phyloP scores from a whole-genome alignment of 257 asterid species.

The Capsicum pubescens region DNA sequence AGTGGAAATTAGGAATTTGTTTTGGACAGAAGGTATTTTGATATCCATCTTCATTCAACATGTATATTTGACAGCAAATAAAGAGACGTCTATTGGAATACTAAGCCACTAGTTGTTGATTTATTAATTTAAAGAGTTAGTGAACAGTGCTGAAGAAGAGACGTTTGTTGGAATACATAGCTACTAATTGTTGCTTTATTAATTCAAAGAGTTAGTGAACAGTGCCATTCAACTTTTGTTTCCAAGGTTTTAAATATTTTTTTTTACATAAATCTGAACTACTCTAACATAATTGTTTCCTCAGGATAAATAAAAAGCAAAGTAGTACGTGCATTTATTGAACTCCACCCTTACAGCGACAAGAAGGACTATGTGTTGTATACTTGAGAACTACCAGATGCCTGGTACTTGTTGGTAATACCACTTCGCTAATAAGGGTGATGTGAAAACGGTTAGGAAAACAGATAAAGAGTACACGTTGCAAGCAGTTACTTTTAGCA shows the following conservation, averaged over 20 bases:
- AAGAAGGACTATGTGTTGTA: slow-evolving; percentile 87
- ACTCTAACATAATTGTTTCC: slow-evolving; percentile 13
- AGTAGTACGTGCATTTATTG: slow-evolving; percentile 85
- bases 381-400: slow-evolving; percentile 83
- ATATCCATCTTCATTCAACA: background rate
- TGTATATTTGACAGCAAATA: background rate
- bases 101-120: background rate
- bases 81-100: background rate
- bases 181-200: background rate
- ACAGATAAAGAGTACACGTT: too few relatives aligned
- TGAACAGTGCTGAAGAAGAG: background rate
- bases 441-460: too few relatives aligned
- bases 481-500: too few relatives aligned
- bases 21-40: slow-evolving; percentile 60
- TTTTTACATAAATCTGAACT: background rate
- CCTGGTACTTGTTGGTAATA: too few relatives aligned
- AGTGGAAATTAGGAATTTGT: slow-evolving; percentile 81
- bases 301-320: slow-evolving; percentile 74
- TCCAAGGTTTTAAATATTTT: background rate
- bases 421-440: too few relatives aligned
- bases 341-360: slow-evolving; percentile 95
- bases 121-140: background rate
- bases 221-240: background rate
- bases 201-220: too few relatives aligned
- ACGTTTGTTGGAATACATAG: background rate